Evolutionary conservation across 2,329 filamentous ascomycete genomes (phyloP).

Genomic region (Pseudocercospora fuligena): DNA sequence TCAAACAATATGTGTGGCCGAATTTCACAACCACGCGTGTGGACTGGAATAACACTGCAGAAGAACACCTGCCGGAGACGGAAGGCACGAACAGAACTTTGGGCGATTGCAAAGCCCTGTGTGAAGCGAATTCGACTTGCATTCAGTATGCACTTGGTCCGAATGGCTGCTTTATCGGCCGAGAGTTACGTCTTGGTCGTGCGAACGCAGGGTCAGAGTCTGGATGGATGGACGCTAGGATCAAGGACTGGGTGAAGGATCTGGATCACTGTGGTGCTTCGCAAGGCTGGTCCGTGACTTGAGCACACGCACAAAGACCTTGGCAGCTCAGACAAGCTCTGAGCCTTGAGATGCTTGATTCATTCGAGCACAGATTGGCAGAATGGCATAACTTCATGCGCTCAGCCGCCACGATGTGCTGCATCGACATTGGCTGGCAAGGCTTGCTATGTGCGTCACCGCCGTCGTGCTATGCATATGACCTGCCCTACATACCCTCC

Average conservation of each 20-base stretch:
- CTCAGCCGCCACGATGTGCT: background rate
- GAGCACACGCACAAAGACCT: conserved; percentile 10
- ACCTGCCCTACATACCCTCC: background rate
- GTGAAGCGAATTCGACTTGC: conserved; percentile 30
- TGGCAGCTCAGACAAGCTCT: background rate
- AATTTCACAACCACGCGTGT: conserved; percentile 26
- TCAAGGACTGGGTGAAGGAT: conserved; percentile 26
- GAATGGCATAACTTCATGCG: background rate
- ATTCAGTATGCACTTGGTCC: conserved; percentile 33
- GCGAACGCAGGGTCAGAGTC: conserved; percentile 23
- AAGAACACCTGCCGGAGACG: conserved; percentile 26
- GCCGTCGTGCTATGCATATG: background rate
- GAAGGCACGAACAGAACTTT: conserved; percentile 16
- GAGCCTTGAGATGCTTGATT: background rate
- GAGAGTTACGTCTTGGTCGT: conserved; percentile 28
- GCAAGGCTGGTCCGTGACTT: conserved; percentile 26
- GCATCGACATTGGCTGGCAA: background rate
- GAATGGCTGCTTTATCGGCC: conserved; percentile 31
- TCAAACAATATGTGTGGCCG: conserved; percentile 35
- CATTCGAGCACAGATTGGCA: background rate
- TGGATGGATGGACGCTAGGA: conserved; percentile 34
- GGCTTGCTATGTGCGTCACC: background rate
- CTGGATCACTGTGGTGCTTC: conserved; percentile 23
- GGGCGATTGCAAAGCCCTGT: conserved; percentile 33
- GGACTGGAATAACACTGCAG: conserved; percentile 37